Evolutionary conservation across 345 rosid species (phyloP).

Genomic region (Brassica rapa): DNA sequence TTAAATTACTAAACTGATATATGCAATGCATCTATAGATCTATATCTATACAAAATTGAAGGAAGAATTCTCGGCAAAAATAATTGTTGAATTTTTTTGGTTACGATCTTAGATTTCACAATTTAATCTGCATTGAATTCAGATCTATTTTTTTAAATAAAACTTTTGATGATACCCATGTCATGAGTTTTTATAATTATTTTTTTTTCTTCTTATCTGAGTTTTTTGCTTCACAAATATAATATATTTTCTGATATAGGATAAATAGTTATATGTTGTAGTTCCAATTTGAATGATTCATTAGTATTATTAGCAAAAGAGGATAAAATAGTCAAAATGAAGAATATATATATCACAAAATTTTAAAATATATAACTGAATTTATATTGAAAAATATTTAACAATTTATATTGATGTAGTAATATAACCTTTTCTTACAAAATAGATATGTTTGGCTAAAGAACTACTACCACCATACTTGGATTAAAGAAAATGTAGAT

Average conservation of each 20-base stretch:
- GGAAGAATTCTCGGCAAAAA: not conserved
- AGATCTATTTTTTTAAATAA: not conserved
- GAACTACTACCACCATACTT: not conserved
- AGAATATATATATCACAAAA: not conserved
- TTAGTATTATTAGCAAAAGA: not conserved
- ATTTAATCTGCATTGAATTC: not conserved
- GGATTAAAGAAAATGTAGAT: not conserved
- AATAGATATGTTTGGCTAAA: not conserved
- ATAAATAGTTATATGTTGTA: not conserved
- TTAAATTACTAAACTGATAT: not conserved
- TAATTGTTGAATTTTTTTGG: not conserved
- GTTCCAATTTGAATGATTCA: not conserved
- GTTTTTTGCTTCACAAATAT: not conserved
- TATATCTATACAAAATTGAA: not conserved
- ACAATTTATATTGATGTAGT: not conserved
- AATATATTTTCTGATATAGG: not conserved
- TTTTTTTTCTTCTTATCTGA: not conserved
- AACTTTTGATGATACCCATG: not conserved
- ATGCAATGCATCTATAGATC: slow-evolving; percentile 29
- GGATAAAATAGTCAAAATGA: not conserved
- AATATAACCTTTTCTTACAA: not conserved
- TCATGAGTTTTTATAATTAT: not conserved
- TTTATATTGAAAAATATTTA: not conserved
- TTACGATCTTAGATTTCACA: not conserved
- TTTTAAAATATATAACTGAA: not conserved